Evolutionary conservation across 371 early-diverging fungal genomes (phyloP).

Genomic region (Mycotypha africana): DNA sequence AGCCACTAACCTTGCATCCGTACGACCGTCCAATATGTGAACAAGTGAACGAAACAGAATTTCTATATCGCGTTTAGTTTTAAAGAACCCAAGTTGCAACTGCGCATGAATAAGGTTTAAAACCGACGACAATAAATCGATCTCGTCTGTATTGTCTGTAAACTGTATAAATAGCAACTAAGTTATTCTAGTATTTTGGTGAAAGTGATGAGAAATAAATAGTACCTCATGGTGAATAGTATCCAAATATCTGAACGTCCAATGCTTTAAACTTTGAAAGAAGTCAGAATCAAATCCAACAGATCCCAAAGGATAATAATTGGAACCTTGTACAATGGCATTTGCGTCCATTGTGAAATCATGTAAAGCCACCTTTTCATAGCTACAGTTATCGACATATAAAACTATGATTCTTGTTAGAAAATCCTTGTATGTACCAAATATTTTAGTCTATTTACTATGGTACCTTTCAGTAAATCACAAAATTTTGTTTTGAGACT

Average conservation of each 20-base stretch:
- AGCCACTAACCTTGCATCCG: conserved; percentile 24
- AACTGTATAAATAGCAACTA: conserved; percentile 5
- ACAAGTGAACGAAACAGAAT: conserved; percentile 31
- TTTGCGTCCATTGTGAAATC: conserved; percentile 28
- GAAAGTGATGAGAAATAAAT: too few relatives aligned
- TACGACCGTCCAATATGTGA: conserved; percentile 42
- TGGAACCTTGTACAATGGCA: conserved; percentile 10
- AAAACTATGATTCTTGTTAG: conserved; percentile 18
- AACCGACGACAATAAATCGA: conserved; percentile 27
- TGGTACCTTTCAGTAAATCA: conserved; percentile 39
- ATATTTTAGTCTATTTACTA: neutral
- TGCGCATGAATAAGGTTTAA: conserved; percentile 28
- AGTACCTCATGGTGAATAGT: conserved; percentile 18
- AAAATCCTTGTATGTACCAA: neutral
- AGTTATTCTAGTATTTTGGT: neutral
- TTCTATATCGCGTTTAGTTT: conserved; percentile 20
- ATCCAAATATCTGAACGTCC: conserved; percentile 25
- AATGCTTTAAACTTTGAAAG: conserved; percentile 22
- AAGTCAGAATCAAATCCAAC: conserved; percentile 15
- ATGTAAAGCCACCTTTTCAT: conserved; percentile 20
- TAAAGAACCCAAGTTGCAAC: conserved; percentile 32
- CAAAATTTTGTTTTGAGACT: conserved; percentile 33
- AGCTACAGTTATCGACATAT: conserved; percentile 19
- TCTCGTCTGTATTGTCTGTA: conserved; percentile 17
- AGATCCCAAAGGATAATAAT: conserved; percentile 20